Percentiles rank a stretch among this genome's conserved stretches.
phyloP scores from a whole-genome alignment of 139 green algal genomes.

The Tetradesmus obliquus region DNA sequence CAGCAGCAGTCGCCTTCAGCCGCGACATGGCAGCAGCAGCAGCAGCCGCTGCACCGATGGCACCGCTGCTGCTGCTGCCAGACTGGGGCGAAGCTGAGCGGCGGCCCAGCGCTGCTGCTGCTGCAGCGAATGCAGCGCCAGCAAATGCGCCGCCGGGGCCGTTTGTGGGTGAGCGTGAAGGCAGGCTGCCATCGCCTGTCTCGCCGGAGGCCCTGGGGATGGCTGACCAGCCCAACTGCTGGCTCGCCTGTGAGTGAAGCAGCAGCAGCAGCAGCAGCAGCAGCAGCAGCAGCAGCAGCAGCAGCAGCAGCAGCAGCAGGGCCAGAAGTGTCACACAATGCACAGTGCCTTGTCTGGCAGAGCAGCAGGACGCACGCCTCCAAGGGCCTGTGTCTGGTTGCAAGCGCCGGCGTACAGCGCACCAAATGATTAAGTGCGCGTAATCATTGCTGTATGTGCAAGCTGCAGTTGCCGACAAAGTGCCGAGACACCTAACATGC shows the following conservation, averaged over 20 bases:
- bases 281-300: constrained; percentile 21
- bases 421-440: too few relatives aligned
- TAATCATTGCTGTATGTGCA: too few relatives aligned
- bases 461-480: too few relatives aligned
- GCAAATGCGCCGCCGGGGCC: neutral
- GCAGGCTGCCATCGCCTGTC: neutral
- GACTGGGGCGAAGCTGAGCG: neutral
- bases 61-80: neutral
- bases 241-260: constrained; percentile 1
- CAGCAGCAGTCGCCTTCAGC: neutral
- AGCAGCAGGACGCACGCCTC: too few relatives aligned
- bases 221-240: constrained; percentile 29
- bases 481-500: too few relatives aligned
- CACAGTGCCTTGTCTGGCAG: too few relatives aligned
- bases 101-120: neutral
- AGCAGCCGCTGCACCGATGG: neutral
- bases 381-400: too few relatives aligned
- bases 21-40: neutral
- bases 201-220: neutral
- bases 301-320: neutral
- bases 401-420: too few relatives aligned
- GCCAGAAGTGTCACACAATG: too few relatives aligned
- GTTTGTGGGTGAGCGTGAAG: neutral
- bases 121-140: neutral
- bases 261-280: constrained; percentile 11